phyloP scores from a whole-genome alignment of 208 protist species.

The Acanthamoeba triangularis region DNA sequence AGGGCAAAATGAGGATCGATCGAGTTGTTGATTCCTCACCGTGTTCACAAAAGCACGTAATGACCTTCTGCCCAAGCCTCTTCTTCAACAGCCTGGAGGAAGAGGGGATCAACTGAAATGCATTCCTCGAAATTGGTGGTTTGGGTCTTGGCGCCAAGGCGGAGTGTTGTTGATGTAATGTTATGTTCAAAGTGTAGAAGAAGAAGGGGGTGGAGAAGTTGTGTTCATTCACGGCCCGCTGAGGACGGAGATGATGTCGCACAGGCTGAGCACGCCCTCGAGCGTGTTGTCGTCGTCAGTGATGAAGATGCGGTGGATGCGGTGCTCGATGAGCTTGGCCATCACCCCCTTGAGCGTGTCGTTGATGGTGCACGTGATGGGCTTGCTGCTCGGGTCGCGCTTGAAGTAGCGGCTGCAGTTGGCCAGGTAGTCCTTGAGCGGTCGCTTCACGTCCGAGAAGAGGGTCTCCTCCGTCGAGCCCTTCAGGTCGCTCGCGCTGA shows the following conservation, averaged over 20 bases:
- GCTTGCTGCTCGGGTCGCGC: conserved; percentile 48
- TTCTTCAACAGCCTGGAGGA: no score
- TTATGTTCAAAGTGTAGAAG: no score
- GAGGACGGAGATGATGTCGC: conserved; percentile 42
- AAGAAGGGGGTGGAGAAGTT: no score
- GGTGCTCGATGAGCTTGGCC: background rate
- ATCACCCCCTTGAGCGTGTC: background rate
- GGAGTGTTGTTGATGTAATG: no score
- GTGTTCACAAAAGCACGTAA: background rate
- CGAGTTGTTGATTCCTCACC: background rate
- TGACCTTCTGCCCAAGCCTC: no score
- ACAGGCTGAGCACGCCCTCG: conserved; percentile 57
- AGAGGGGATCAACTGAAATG: background rate
- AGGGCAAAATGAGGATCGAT: background rate
- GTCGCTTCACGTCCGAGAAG: conserved; percentile 11
- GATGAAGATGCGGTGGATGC: conserved; percentile 48
- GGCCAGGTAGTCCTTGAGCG: background rate
- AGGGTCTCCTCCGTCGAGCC: conserved; percentile 21
- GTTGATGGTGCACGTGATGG: conserved; percentile 37
- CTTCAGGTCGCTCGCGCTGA: conserved; percentile 70
- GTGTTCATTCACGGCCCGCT: no score
- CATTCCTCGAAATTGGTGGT: background rate
- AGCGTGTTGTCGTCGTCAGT: background rate
- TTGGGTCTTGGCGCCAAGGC: background rate
- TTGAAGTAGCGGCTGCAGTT: conserved; percentile 62